These are phyloP conservation scores for Ostreobium quekettii DNA, from an alignment of 139 green algal species.

Conservation along the genomic window DNA sequence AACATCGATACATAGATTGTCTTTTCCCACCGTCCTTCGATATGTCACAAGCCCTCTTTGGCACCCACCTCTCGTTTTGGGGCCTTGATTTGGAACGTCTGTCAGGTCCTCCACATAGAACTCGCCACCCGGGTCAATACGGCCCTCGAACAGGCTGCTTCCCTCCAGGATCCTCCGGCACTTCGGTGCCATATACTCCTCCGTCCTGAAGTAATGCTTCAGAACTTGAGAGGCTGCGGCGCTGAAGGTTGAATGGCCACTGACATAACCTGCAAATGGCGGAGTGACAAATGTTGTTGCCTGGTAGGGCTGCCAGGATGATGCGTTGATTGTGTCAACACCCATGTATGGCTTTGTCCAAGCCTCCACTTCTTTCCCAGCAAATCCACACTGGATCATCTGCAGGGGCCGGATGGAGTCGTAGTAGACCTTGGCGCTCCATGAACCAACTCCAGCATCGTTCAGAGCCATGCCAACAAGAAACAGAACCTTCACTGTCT, in stretches of 20 bases:
- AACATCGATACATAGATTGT: no score
- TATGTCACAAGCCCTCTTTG: no score
- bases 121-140: no score
- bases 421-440: slow-evolving; percentile 15
- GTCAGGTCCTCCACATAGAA: slow-evolving; percentile 12
- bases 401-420: slow-evolving; percentile 12
- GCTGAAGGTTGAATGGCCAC: slow-evolving; percentile 20
- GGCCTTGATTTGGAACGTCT: slow-evolving; percentile 15
- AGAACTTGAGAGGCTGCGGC: slow-evolving; percentile 8
- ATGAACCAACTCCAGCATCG: slow-evolving; percentile 16
- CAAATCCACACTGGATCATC: slow-evolving; percentile 20
- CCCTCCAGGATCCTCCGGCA: slow-evolving; percentile 2
- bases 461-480: slow-evolving; percentile 17
- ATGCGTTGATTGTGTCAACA: neutral
- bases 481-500: slow-evolving; percentile 17
- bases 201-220: slow-evolving; percentile 12
- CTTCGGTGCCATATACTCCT: slow-evolving; percentile 12
- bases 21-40: no score
- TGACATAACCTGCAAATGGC: slow-evolving; percentile 15
- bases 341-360: slow-evolving; percentile 16
- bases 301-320: slow-evolving; percentile 17
- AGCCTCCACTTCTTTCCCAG: neutral
- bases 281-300: neutral
- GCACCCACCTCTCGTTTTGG: neutral
- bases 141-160: slow-evolving; percentile 11